Evolutionary conservation across 164 flowering plant species (phyloP).

Genomic region (Nymphaea thermarum): DNA sequence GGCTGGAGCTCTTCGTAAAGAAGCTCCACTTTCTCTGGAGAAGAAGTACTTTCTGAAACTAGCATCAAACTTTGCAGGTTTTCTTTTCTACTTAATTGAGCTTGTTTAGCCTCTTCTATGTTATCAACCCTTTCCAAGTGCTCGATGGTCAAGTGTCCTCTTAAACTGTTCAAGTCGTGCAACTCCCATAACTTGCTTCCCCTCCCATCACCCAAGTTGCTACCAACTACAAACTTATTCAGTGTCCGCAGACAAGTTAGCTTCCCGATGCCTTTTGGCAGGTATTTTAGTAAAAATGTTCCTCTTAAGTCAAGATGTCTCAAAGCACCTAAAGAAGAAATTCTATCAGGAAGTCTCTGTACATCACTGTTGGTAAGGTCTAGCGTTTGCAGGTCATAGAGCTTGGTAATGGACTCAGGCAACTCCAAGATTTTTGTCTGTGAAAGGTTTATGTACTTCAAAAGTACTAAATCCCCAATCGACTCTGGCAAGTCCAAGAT

Average conservation of each 20-base stretch:
- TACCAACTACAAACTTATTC: constrained; percentile 1
- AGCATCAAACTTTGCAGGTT: not conserved
- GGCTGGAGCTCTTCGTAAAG: not conserved
- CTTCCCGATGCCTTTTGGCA: not conserved
- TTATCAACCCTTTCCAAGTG: not conserved
- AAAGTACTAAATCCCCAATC: not conserved
- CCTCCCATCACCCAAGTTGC: not conserved
- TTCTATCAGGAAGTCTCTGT: not conserved
- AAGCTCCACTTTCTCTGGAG: not conserved
- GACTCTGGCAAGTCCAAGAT: not conserved
- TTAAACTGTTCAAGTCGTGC: not conserved
- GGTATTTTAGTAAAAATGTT: not conserved
- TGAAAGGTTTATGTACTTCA: not conserved
- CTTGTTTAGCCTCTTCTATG: not conserved
- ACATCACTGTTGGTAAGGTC: not conserved
- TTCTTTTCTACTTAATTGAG: not conserved
- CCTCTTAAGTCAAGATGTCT: not conserved
- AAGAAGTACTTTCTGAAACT: not conserved
- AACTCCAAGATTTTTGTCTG: not conserved
- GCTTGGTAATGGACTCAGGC: not conserved
- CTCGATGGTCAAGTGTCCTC: not conserved
- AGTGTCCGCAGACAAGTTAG: constrained; percentile 1
- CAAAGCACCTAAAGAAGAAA: not conserved
- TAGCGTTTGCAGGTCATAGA: not conserved
- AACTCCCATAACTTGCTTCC: not conserved